These are phyloP conservation scores for Haplosporangium gracile DNA, from an alignment of 192 early-diverging fungal species.

Conservation along the genomic window DNA sequence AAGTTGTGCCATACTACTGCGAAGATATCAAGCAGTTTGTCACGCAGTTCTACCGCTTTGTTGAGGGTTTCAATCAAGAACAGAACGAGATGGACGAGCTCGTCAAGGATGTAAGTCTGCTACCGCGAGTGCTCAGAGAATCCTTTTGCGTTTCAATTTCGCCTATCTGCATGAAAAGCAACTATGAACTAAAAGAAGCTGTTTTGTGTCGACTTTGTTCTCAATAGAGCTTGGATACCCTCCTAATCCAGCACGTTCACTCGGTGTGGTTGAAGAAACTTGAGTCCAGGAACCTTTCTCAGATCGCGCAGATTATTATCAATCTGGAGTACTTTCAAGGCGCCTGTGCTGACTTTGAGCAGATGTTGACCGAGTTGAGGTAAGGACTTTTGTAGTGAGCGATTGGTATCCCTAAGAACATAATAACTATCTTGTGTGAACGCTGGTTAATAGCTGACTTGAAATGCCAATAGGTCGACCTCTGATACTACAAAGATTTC, in stretches of 20 bases:
- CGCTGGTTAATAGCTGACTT: background rate
- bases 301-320: slow-evolving; percentile 88
- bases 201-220: background rate
- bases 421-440: background rate
- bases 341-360: slow-evolving; percentile 81
- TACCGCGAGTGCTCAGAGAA: background rate
- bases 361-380: slow-evolving; percentile 76
- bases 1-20: slow-evolving; percentile 82
- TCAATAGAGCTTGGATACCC: slow-evolving; percentile 71
- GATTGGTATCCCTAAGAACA: background rate
- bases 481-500: slow-evolving; percentile 69
- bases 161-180: background rate
- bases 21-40: slow-evolving; percentile 79
- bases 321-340: slow-evolving; percentile 83
- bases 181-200: too few relatives aligned
- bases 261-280: slow-evolving; percentile 76
- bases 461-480: slow-evolving; percentile 57
- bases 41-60: slow-evolving; percentile 85
- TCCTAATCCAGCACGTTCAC: slow-evolving; percentile 79
- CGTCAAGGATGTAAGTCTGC: slow-evolving; percentile 72
- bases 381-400: background rate
- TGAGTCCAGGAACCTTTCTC: slow-evolving; percentile 76
- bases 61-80: slow-evolving; percentile 85
- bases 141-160: background rate
- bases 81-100: slow-evolving; percentile 91